Conservation (phyloP, 352 stramenopile species). For the Thalassiosira exigua region DNA sequence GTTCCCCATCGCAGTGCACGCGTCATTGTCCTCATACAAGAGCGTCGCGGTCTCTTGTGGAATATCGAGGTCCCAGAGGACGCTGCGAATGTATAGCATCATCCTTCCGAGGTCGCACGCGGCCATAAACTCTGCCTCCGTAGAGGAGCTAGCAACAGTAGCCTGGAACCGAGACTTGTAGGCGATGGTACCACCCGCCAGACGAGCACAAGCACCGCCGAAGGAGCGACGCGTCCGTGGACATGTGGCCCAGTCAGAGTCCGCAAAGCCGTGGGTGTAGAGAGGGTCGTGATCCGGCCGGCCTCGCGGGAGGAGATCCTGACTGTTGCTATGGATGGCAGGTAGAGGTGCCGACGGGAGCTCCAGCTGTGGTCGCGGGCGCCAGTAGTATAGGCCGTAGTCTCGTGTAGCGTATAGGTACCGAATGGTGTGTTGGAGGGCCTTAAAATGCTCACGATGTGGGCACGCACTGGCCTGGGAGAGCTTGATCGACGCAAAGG, state of each 20-base stretch:
- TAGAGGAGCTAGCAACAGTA: slow-evolving; percentile 28
- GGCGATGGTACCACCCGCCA: slow-evolving; percentile 28
- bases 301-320: slow-evolving; percentile 7
- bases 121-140: slow-evolving; percentile 32
- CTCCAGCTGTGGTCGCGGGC: neutral
- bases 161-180: slow-evolving; percentile 29
- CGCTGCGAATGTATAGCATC: slow-evolving; percentile 23
- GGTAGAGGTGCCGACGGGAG: neutral
- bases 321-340: neutral
- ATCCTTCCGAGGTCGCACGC: slow-evolving; percentile 27
- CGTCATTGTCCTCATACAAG: slow-evolving; percentile 47
- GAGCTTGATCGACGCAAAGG: slow-evolving; percentile 3
- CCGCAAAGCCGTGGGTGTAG: slow-evolving; percentile 11
- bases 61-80: slow-evolving; percentile 45
- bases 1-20: slow-evolving; percentile 34
- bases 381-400: no score
- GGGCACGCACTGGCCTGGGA: slow-evolving; percentile 14
- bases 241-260: slow-evolving; percentile 35
- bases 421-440: no score
- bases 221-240: slow-evolving; percentile 21
- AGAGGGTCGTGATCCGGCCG: no score
- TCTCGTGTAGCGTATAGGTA: no score
- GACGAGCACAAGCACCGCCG: neutral
- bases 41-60: slow-evolving; percentile 25
- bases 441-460: no score